Percentiles rank a stretch among this genome's conserved stretches.
Evolutionary conservation across 2,329 filamentous ascomycete genomes (phyloP).

Genomic region (Ilyonectria destructans): DNA sequence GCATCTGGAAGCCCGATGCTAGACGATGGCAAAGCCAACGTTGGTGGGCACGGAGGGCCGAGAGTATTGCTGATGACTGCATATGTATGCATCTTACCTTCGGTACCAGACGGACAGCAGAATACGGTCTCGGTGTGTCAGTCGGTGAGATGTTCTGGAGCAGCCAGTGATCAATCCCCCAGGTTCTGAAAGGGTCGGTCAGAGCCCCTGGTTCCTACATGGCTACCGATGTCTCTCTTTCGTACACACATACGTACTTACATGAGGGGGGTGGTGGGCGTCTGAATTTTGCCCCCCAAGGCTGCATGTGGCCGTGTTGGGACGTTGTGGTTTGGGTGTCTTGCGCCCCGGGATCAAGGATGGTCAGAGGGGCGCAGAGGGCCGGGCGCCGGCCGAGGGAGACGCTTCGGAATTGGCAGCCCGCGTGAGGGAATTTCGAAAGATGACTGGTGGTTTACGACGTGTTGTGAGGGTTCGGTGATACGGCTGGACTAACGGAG

Average conservation of each 20-base stretch:
- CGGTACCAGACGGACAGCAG: background rate
- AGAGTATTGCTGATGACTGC: constrained; percentile 17
- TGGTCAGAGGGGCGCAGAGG: background rate
- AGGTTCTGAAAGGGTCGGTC: background rate
- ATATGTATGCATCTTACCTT: constrained; percentile 14
- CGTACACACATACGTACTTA: constrained; percentile 9
- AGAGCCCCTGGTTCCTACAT: constrained; percentile 25
- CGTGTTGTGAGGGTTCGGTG: background rate
- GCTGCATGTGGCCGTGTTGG: constrained; percentile 28
- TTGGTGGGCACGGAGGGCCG: background rate
- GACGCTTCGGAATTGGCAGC: constrained; percentile 17
- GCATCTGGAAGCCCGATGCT: constrained; percentile 24
- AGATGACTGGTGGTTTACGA: background rate
- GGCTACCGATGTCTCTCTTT: constrained; percentile 19
- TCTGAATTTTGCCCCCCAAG: constrained; percentile 10
- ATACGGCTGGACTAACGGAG: background rate
- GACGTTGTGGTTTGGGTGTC: constrained; percentile 4
- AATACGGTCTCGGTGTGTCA: constrained; percentile 25
- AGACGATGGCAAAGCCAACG: constrained; percentile 12
- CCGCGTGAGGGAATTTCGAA: constrained; percentile 25
- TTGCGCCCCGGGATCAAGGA: constrained; percentile 16
- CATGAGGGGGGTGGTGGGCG: constrained; percentile 9
- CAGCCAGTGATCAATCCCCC: background rate
- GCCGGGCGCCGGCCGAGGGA: background rate
- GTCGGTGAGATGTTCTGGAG: constrained; percentile 13